Base-by-base conservation (phyloP, 208 protist genomes). In the Acanthamoeba lenticulata region DNA sequence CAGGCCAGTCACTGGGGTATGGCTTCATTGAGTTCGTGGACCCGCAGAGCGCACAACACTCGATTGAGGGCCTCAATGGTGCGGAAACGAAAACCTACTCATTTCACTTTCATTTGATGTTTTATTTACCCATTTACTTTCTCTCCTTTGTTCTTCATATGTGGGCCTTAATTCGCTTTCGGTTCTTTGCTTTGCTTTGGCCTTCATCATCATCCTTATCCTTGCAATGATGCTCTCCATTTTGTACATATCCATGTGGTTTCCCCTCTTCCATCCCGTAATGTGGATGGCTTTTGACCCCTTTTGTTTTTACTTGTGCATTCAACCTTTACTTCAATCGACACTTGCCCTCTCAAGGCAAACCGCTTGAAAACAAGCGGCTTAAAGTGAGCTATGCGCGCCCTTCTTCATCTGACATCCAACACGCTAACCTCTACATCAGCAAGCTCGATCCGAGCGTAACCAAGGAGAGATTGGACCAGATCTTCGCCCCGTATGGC, bases 371-470 rank as follows among this genome's bases (percentile, higher is more conserved):
- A 34, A 92, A 92, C 42, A 95, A 95, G 65, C 11, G 62, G 91
- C 60, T 95, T 17, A 95, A 94, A 27, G 95, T 96, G 29, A 74
- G 67, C 52, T 95, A 94, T 72, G 94, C 95, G 36, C 57, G 88
- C 15, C 47, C 90, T 9, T 49, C 74, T 4, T 94, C 77, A 27
- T 42, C 67, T 40, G 93, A 96, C 36, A 95, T 95, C 11, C 62
- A 81, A 49, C 65, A 96, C 38, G 94, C 95, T 27, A 96, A 96
- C 34, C 55, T 96, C 5, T 96, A 96, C 47, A 44, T 96, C 7
- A 95, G 81, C 60, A 79, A 91, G 74, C 57, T 96, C 9, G 90
- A 96, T 45, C 95, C 92, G 27, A 45, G 67, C 19, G 24, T 95
- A 17, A 96, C 88, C 60, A 94, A 89, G 69, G 79, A 88, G 4